Base-by-base conservation (phyloP, 1,284 basidiomycete genomes). In the Wallemia mellicola region DNA sequence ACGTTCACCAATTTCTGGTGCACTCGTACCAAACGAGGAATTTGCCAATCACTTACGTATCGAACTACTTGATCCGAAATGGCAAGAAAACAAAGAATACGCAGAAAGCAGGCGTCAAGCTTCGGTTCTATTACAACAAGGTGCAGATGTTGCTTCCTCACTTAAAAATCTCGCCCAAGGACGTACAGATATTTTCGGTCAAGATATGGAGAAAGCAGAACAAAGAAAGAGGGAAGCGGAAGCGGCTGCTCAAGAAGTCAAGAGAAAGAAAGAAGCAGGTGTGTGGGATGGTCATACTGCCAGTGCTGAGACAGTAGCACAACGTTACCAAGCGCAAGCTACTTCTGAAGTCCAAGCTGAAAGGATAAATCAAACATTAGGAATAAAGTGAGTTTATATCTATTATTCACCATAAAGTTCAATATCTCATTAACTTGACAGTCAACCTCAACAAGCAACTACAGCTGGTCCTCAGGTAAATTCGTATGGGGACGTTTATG, bases 11-110 rank as follows among this genome's bases (percentile, higher is more conserved):
- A 85, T 96, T 65, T 96, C 92, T 72, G 83, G 84, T 28, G 88
- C 96, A 69, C 82, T 86, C 70, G 85, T 98, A 26, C 81, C 89
- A 27, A 81, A 94, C 64, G 83, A 89, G 72, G 91, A 98, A 69
- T 76, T 98, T 62, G 81, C 89, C 64, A 91, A 98, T 68, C 94
- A 98, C 71, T 92, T 96, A 77, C 85, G 94, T 67, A 95, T 98
- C 70, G 94, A 99, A 70, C 73, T 96, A 58, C 78, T 99, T 66
- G 91, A 99, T 71, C 94, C 94, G 48, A 81, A 83, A 67, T 96
- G 89, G 89, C 94, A 94, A 70, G 86, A 88, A 62, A 86, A 92
- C 68, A 84, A 89, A 65, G 82, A 87, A 66, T 76, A 73, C 22
- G 73, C 88, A 65, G 89, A 95, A 68, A 77, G 81, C 58, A 83